Evolutionary conservation across 1,139 yeast species (phyloP), one percentile per base, ranked within the genome.

Genomic region (Ogataea hybrid): DNA sequence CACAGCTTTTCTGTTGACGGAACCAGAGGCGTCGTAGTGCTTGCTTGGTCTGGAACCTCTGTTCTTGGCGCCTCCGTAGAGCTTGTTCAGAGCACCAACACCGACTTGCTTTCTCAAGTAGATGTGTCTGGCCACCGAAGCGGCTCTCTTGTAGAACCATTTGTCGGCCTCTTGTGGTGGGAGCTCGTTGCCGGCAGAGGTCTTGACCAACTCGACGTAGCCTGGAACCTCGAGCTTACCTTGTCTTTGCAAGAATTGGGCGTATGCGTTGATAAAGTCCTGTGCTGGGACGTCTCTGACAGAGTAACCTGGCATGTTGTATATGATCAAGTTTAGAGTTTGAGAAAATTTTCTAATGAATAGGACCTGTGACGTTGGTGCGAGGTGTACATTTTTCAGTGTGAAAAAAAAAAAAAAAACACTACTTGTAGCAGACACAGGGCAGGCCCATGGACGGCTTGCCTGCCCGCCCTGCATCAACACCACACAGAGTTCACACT

Each of bases 201-300:
- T 94, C 89, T 92, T 92, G 79, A 94, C 99, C 63, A 92, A 75
- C 81, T 92, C 99, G 73, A 92, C 97, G 87, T 90, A 92, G 73
- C 97, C 96, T 79, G 99, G 99, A 67, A 92, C 94, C 74, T 92
- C 97, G 71, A 92, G 85, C 79, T 89, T 89, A 84, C 97, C 98
- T 81, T 94, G 98, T 78, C 97, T 92, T 82, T 92, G 97, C 78
- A 92, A 86, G 88, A 92, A 92, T 71, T 87, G 87, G 68, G 99
- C 97, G 82, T 92, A 92, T 77, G 97, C 96, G 81, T 88, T 89
- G 76, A 92, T 92, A 82, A 92, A 92, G 63, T 87, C 94, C 85
- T 92, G 97, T 76, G 98, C 98, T 79, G 97, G 96, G 77, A 92
- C 98, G 97, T 92, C 98, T 83, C 94, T 87, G 72, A 89, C 97